phyloP scores from a whole-genome alignment of 2,329 filamentous ascomycete species.

The Fusarium heterosporum region DNA sequence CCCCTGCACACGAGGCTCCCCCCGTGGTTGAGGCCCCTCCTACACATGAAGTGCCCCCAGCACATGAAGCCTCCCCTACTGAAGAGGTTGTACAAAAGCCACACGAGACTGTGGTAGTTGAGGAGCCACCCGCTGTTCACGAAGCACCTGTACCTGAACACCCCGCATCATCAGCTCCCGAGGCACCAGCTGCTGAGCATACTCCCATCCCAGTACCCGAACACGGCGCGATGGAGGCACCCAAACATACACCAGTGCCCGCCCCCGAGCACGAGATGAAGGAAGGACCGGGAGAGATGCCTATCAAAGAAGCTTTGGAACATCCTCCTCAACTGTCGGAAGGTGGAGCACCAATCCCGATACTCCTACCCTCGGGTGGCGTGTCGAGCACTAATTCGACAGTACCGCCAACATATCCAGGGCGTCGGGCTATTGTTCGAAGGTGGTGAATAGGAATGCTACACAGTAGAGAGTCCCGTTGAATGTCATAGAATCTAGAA shows the following conservation, averaged over 20 bases:
- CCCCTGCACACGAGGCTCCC: conserved; percentile 1
- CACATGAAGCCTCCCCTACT: not conserved
- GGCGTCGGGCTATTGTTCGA: conserved; percentile 22
- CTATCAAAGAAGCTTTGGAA: not conserved
- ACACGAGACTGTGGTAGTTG: not conserved
- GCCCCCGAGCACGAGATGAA: not conserved
- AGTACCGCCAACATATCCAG: conserved; percentile 6
- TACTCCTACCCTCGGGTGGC: conserved; percentile 11
- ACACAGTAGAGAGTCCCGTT: not conserved
- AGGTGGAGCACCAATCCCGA: not conserved
- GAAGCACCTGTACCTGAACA: conserved; percentile 4
- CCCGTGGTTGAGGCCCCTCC: not conserved
- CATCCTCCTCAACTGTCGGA: not conserved
- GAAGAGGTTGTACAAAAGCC: not conserved
- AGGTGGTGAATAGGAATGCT: conserved; percentile 10
- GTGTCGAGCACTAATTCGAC: conserved; percentile 3
- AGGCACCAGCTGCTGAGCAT: not conserved
- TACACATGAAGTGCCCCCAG: not conserved
- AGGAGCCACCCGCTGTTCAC: not conserved
- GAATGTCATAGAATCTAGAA: not conserved
- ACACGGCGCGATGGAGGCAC: not conserved
- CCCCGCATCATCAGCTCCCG: not conserved
- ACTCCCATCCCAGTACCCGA: not conserved
- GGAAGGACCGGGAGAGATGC: conserved; percentile 8
- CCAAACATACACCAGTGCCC: not conserved